Evolutionary conservation across 305 asterid genomes (phyloP).

Genomic region (Withania somnifera): DNA sequence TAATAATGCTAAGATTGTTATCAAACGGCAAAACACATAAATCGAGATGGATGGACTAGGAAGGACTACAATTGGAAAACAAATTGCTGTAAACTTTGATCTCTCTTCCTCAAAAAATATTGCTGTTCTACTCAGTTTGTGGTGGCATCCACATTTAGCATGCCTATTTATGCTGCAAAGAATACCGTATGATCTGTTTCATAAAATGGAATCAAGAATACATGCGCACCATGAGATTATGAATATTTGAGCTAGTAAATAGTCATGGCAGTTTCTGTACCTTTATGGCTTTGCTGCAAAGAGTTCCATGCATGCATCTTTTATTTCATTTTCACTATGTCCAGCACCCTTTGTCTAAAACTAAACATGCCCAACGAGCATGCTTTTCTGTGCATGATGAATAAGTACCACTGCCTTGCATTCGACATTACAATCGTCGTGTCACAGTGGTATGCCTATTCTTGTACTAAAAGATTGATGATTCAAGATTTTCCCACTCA

Average conservation of each 20-base stretch:
- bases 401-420: neutral
- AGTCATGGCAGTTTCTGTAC: neutral
- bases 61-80: neutral
- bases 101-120: neutral
- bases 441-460: neutral
- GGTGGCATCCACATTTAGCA: neutral
- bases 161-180: neutral
- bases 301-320: neutral
- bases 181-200: neutral
- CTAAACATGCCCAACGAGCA: neutral
- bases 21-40: neutral
- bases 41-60: neutral
- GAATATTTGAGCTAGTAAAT: neutral
- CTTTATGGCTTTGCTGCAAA: neutral
- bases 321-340: neutral
- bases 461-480: neutral
- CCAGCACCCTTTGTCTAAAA: neutral
- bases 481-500: neutral
- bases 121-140: neutral
- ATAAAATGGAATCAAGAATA: neutral
- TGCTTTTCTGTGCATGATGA: neutral
- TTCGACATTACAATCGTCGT: neutral
- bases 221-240: neutral
- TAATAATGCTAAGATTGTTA: neutral
- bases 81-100: neutral